phyloP scores from a whole-genome alignment of 345 rosid genomes.

The Moricandia arvensis region DNA sequence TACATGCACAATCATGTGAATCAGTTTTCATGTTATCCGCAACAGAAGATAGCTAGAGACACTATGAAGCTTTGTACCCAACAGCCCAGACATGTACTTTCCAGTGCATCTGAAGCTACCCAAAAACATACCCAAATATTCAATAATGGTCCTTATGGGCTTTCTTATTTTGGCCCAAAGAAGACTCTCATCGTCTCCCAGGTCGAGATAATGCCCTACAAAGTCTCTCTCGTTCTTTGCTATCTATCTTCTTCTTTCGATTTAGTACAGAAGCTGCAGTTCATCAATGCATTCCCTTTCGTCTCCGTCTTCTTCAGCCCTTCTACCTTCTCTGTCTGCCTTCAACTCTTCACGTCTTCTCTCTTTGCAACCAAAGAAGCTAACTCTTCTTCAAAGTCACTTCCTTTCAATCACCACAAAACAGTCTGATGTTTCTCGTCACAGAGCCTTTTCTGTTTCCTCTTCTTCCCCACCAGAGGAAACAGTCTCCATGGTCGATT shows the following conservation, averaged over 20 bases:
- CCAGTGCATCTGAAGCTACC: not conserved
- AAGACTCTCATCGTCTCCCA: conserved; percentile 13
- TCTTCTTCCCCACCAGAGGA: conserved; percentile 50
- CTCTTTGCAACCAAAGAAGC: conserved; percentile 25
- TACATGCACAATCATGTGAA: not conserved
- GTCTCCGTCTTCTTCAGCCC: conserved; percentile 6
- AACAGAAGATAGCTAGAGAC: not conserved
- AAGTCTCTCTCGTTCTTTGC: not conserved
- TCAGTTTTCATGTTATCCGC: not conserved
- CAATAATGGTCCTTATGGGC: conserved; percentile 7
- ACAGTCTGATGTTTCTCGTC: conserved; percentile 19
- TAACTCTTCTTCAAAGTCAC: conserved; percentile 14
- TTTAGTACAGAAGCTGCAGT: conserved; percentile 22
- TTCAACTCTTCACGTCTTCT: conserved; percentile 20
- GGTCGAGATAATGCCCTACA: conserved; percentile 13
- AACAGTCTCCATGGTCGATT: conserved; percentile 46
- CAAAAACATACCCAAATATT: not conserved
- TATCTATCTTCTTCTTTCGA: conserved; percentile 27
- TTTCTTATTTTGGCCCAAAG: conserved; percentile 13
- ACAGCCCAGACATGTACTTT: not conserved
- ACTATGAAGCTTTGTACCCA: not conserved
- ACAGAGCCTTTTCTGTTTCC: conserved; percentile 18
- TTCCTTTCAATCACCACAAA: conserved; percentile 1
- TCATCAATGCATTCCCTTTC: conserved; percentile 33
- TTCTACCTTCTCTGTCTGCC: conserved; percentile 12